These are phyloP conservation scores for Pseudogymnoascus pannorum DNA, from an alignment of 2,329 filamentous ascomycete species.

Conservation along the genomic window DNA sequence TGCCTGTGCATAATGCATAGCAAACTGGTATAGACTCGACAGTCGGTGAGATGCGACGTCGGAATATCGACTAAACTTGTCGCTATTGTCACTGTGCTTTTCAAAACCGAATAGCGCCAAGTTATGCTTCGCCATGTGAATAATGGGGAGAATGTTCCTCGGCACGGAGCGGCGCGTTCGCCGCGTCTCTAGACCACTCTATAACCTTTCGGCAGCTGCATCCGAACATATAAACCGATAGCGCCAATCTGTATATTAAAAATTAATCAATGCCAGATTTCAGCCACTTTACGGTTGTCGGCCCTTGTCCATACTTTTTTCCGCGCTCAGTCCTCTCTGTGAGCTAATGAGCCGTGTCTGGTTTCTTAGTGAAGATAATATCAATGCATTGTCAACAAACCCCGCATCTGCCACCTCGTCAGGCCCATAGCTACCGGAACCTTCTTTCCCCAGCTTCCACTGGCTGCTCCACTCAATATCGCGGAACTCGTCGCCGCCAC, in stretches of 20 bases:
- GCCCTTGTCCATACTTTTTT: conserved; percentile 4
- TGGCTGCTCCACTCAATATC: background rate
- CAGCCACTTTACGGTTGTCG: background rate
- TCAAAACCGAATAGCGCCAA: background rate
- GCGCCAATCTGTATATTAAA: conserved; percentile 4
- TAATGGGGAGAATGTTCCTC: background rate
- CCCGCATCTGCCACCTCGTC: background rate
- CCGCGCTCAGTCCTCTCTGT: background rate
- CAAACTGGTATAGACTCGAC: background rate
- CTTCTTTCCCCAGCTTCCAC: conserved; percentile 6
- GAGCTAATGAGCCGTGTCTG: background rate
- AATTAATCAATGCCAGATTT: conserved; percentile 5
- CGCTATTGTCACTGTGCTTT: background rate
- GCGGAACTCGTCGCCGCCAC: background rate
- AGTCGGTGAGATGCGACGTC: background rate
- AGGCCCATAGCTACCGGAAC: conserved; percentile 1
- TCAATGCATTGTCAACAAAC: background rate
- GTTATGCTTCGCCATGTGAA: background rate
- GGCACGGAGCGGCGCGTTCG: conserved; percentile 1
- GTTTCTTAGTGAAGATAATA: background rate
- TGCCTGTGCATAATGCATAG: background rate
- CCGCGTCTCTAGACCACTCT: background rate
- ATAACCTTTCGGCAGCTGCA: background rate
- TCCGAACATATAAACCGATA: conserved; percentile 2
- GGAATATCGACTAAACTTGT: background rate